A percentile compares a stretch with the other conserved stretches of the same genome.
Evolutionary conservation across 805 yeast species (phyloP).

Genomic region (Metschnikowia chrysomelidarum): DNA sequence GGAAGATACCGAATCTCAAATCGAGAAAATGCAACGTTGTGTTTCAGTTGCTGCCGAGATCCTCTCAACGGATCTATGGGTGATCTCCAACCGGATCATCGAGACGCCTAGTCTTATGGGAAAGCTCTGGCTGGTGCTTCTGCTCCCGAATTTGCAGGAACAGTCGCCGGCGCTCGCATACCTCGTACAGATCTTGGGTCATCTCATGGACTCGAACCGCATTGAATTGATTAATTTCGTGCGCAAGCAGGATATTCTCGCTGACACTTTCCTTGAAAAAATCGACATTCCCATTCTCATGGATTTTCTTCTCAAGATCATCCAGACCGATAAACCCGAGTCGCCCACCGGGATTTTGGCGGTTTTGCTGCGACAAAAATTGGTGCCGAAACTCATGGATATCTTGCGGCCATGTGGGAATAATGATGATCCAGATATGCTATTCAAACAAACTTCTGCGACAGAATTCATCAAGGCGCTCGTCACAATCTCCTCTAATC

Average conservation of each 20-base stretch:
- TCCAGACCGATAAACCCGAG: conserved; percentile 91
- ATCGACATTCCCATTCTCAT: conserved; percentile 91
- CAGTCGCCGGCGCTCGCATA: conserved; percentile 39
- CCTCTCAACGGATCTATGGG: conserved; percentile 41
- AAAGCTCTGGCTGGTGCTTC: conserved; percentile 41
- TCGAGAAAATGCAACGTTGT: conserved; percentile 35
- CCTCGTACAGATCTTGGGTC: conserved; percentile 69
- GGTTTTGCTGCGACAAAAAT: conserved; percentile 63
- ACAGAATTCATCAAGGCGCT: conserved; percentile 94
- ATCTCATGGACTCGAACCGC: conserved; percentile 63
- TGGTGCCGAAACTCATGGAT: conserved; percentile 70
- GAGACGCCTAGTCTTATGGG: conserved; percentile 41
- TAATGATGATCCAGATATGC: conserved; percentile 24
- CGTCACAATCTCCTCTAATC: conserved; percentile 87
- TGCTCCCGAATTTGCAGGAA: conserved; percentile 32
- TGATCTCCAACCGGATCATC: conserved; percentile 41
- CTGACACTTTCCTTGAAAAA: conserved; percentile 77
- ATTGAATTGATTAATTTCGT: conserved; percentile 70
- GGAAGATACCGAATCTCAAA: conserved; percentile 24
- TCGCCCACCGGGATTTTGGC: conserved; percentile 85
- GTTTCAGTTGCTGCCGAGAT: conserved; percentile 42
- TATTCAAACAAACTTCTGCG: conserved; percentile 80
- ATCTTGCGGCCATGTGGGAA: conserved; percentile 68
- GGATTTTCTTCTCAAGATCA: conserved; percentile 86
- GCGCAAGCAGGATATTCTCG: conserved; percentile 64